Evolutionary conservation across 2,329 filamentous ascomycete genomes (phyloP).

Genomic region (Scolecobasidium constrictum): DNA sequence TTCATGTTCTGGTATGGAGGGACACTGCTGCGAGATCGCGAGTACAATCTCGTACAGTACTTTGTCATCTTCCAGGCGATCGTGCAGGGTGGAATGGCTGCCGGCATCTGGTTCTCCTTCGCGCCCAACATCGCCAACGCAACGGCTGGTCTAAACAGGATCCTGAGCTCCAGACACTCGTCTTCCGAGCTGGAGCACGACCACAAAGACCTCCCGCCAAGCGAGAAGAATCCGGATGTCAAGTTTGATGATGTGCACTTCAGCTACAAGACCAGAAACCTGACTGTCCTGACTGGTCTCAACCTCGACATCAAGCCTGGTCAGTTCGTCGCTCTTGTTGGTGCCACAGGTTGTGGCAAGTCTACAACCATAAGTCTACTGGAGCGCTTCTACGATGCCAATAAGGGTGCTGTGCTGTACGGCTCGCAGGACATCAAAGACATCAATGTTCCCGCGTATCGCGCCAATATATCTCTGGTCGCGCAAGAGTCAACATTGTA

Average conservation of each 20-base stretch:
- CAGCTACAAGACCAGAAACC: conserved; percentile 18
- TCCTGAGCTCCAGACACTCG: conserved; percentile 22
- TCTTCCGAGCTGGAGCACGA: conserved; percentile 9
- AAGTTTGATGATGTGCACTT: conserved; percentile 15
- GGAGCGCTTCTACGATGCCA: conserved; percentile 56
- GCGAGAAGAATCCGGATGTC: conserved; percentile 14
- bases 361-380: conserved; percentile 55
- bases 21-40: conserved; percentile 28
- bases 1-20: conserved; percentile 45
- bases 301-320: conserved; percentile 42
- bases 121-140: conserved; percentile 31
- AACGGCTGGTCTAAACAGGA: conserved; percentile 24
- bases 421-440: conserved; percentile 25
- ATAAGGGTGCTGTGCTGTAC: conserved; percentile 52
- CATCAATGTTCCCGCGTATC: conserved; percentile 26
- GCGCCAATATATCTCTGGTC: conserved; percentile 32
- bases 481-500: conserved; percentile 36
- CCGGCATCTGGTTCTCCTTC: conserved; percentile 31
- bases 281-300: conserved; percentile 30
- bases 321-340: conserved; percentile 60
- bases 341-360: conserved; percentile 61
- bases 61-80: conserved; percentile 44
- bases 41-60: conserved; percentile 37
- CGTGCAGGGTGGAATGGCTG: conserved; percentile 30
- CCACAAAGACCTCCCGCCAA: conserved; percentile 10